phyloP scores from a whole-genome alignment of 1,284 basidiomycete species.

The Cutaneotrichosporon dermatis region DNA sequence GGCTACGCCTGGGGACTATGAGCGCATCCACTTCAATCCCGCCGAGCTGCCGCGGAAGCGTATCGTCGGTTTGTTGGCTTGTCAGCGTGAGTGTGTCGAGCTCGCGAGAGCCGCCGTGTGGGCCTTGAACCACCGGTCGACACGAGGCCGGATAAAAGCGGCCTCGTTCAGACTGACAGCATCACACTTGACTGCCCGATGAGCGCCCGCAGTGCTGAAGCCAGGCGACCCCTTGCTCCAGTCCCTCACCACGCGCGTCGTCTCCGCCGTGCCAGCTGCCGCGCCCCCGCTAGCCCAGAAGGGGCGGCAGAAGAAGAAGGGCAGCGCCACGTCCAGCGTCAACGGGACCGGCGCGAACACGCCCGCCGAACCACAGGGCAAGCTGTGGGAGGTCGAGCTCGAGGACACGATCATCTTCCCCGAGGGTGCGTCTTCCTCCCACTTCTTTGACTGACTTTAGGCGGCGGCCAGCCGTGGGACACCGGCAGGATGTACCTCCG shows the following conservation, averaged over 20 bases:
- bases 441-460: constrained; percentile 40
- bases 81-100: constrained; percentile 42
- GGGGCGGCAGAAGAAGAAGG: constrained; percentile 35
- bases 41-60: constrained; percentile 33
- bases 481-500: constrained; percentile 58
- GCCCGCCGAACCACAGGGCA: constrained; percentile 17
- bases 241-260: constrained; percentile 30
- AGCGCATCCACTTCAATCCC: constrained; percentile 45
- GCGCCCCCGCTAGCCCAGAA: constrained; percentile 34
- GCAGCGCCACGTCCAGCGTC: constrained; percentile 6
- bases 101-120: no score
- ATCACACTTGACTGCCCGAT: no score
- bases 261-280: constrained; percentile 23
- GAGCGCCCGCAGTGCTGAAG: constrained; percentile 1
- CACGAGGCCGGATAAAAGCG: no score
- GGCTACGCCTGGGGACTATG: constrained; percentile 42
- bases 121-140: no score
- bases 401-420: constrained; percentile 84
- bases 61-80: constrained; percentile 50
- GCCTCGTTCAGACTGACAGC: no score
- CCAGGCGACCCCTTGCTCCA: constrained; percentile 47
- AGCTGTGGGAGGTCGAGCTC: constrained; percentile 56
- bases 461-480: constrained; percentile 80
- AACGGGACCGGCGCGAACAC: constrained; percentile 8
- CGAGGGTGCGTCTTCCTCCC: constrained; percentile 51